These are phyloP conservation scores for Blastobotrys petasosporus DNA, from an alignment of 1,139 yeast genomes.

Conservation along the genomic window DNA sequence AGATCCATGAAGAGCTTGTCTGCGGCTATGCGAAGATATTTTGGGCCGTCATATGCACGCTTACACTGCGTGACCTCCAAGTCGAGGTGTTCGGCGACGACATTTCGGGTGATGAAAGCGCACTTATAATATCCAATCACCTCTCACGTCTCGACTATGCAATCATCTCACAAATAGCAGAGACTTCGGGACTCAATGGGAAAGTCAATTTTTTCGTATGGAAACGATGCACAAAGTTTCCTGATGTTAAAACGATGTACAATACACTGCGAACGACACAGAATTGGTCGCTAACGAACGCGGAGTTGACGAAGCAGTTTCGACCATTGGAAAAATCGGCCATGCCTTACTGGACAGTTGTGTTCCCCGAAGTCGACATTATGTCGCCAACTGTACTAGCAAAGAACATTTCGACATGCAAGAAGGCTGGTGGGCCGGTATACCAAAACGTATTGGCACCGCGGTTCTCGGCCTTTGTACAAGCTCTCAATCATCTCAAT, in stretches of 20 bases:
- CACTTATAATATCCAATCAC: constrained; percentile 41
- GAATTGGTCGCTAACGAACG: constrained; percentile 29
- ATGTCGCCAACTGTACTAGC: constrained; percentile 22
- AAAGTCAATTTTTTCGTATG: constrained; percentile 26
- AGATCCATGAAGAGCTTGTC: constrained; percentile 4
- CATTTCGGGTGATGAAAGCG: constrained; percentile 4
- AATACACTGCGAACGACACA: constrained; percentile 21
- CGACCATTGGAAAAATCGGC: constrained; percentile 11
- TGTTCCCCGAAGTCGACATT: constrained; percentile 35
- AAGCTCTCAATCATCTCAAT: constrained; percentile 26
- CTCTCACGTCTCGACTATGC: constrained; percentile 50
- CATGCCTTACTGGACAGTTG: constrained; percentile 23
- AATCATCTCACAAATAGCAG: constrained; percentile 44
- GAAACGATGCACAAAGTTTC: constrained; percentile 25
- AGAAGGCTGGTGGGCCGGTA: constrained; percentile 37
- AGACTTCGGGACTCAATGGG: constrained; percentile 19
- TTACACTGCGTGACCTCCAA: not conserved
- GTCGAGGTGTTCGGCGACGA: constrained; percentile 17
- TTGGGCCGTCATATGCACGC: not conserved
- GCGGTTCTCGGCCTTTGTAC: constrained; percentile 34
- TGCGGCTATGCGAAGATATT: constrained; percentile 2
- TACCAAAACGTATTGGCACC: constrained; percentile 46
- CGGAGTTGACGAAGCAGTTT: constrained; percentile 20
- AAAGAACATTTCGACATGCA: constrained; percentile 28
- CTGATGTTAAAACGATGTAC: constrained; percentile 22